These are phyloP conservation scores for Phlyctochytrium bullatum DNA, from an alignment of 192 early-diverging fungal species.

Conservation along the genomic window DNA sequence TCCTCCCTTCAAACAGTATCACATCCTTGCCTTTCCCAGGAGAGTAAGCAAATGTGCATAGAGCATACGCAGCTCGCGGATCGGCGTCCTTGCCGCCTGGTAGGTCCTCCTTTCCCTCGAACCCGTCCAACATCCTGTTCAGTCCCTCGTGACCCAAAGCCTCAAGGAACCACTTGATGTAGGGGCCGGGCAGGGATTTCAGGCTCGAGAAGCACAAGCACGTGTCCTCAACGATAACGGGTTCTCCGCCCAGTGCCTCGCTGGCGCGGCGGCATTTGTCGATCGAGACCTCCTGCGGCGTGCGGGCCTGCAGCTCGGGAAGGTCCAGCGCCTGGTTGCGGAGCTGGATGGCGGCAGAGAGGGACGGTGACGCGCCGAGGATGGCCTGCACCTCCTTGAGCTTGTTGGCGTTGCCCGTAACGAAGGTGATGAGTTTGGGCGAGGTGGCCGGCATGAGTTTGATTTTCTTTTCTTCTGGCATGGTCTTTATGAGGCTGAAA, in stretches of 20 bases:
- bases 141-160: slow-evolving; percentile 76
- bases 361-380: slow-evolving; percentile 42
- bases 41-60: slow-evolving; percentile 90
- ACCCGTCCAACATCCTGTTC: slow-evolving; percentile 80
- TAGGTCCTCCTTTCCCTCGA: slow-evolving; percentile 86
- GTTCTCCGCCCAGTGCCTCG: slow-evolving; percentile 20
- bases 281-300: slow-evolving; percentile 67
- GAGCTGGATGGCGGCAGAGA: slow-evolving; percentile 56
- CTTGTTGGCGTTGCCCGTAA: slow-evolving; percentile 97
- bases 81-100: no score
- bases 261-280: slow-evolving; percentile 82
- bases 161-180: slow-evolving; percentile 95
- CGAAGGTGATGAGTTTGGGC: slow-evolving; percentile 62
- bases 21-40: slow-evolving; percentile 76
- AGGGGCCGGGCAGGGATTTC: slow-evolving; percentile 85
- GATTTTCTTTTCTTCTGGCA: not conserved
- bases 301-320: slow-evolving; percentile 87
- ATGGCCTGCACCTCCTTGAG: slow-evolving; percentile 85
- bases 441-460: not conserved
- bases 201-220: slow-evolving; percentile 91
- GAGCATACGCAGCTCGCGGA: slow-evolving; percentile 66
- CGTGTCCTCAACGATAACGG: slow-evolving; percentile 88
- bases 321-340: slow-evolving; percentile 74
- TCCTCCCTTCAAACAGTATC: no score
- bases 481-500: no score